Evolutionary conservation across 73 alveolate species (phyloP).

Genomic region (Paramecium octaurelia): DNA sequence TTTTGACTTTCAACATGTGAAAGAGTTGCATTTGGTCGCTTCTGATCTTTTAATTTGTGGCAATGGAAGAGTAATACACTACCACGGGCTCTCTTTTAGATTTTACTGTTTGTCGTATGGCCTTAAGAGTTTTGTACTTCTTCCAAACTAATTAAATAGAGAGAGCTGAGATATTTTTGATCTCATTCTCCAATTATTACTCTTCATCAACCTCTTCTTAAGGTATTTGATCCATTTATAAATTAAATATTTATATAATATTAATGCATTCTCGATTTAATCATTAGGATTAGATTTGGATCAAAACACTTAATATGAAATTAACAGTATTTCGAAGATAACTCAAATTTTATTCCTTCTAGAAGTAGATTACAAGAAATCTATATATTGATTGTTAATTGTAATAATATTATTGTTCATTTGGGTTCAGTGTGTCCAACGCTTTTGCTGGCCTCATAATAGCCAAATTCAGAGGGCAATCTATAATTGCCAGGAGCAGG

Average conservation of each 20-base stretch:
- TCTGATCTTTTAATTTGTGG: not conserved
- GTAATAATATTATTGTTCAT: not conserved
- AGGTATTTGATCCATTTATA: not conserved
- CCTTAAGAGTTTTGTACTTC: not conserved
- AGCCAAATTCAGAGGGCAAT: conserved; percentile 78
- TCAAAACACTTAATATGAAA: not conserved
- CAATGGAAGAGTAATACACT: not conserved
- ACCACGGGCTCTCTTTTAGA: not conserved
- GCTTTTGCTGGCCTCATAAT: conserved; percentile 68
- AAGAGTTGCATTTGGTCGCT: not conserved
- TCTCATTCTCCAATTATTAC: not conserved
- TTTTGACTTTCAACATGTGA: not conserved
- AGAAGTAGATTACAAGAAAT: not conserved
- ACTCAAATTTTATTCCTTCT: too few species aligned
- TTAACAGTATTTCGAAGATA: too few species aligned
- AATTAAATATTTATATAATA: not conserved
- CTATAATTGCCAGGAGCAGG: conserved; percentile 89
- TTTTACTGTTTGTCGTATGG: not conserved
- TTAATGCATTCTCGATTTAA: not conserved
- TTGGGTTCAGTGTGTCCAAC: conserved; percentile 24
- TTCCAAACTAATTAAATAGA: not conserved
- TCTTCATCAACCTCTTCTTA: not conserved
- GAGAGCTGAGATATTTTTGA: not conserved
- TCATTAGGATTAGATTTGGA: not conserved
- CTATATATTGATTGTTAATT: not conserved